These are phyloP conservation scores for Phyllosticta citriasiana DNA, from an alignment of 2,329 filamentous ascomycete genomes.

Conservation along the genomic window DNA sequence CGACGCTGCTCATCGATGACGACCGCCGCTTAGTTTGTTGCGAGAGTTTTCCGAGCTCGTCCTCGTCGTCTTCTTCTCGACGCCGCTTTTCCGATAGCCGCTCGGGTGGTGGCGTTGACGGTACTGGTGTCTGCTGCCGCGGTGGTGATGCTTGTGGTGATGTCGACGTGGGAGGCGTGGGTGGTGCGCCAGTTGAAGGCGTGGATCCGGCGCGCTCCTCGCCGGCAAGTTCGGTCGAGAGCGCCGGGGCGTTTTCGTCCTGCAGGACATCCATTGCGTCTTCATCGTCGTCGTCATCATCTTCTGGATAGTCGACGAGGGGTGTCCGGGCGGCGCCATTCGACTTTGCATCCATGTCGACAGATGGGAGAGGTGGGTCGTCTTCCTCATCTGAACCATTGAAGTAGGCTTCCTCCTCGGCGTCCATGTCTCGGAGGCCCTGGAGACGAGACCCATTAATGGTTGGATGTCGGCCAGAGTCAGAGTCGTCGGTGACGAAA, in stretches of 20 bases:
- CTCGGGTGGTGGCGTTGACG: conserved; percentile 45
- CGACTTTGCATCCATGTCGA: conserved; percentile 20
- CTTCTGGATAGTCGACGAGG: conserved; percentile 85
- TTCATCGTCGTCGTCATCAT: conserved; percentile 52
- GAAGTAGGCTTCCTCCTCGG: conserved; percentile 88
- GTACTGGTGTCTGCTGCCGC: background rate
- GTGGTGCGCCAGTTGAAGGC: background rate
- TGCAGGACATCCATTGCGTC: conserved; percentile 42
- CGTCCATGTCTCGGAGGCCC: conserved; percentile 72
- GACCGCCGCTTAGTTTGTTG: conserved; percentile 32
- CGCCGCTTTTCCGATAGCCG: conserved; percentile 80
- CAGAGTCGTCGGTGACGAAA: conserved; percentile 63
- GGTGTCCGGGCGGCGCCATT: conserved; percentile 55
- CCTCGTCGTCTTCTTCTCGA: conserved; percentile 87
- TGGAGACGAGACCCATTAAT: conserved; percentile 54
- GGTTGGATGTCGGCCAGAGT: conserved; percentile 33
- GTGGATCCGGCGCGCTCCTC: background rate
- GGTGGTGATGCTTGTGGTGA: conserved; percentile 7
- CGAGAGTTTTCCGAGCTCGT: conserved; percentile 78
- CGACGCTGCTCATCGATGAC: conserved; percentile 23
- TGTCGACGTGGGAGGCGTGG: conserved; percentile 5
- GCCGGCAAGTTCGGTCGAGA: background rate
- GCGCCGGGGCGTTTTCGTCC: background rate
- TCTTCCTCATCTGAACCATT: conserved; percentile 83
- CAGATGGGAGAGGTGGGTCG: conserved; percentile 27